Base-by-base conservation (phyloP, 352 stramenopile species). In the Achlya hypogyna region DNA sequence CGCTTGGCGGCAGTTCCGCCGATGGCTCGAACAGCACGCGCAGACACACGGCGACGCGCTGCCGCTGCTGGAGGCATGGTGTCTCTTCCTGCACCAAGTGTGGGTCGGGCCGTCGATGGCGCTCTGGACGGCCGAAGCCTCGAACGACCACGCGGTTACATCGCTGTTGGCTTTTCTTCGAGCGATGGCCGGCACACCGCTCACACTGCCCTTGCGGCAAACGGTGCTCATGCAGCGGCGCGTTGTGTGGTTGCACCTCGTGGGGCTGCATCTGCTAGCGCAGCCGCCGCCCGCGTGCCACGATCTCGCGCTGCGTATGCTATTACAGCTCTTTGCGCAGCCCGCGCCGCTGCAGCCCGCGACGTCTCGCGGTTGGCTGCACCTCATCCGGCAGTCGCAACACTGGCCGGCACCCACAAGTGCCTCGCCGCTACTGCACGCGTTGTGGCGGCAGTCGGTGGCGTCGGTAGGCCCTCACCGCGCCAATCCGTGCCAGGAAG, bases 21-120 rank as follows among this genome's bases (percentile, higher is more conserved):
- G 42, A 45, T 67, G 60, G 60, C 32, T 67, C n/a, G 38, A 67
- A 16, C 60, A 67, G 60, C 47, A 56, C 12, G 18, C 20, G 9
- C 60, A 67, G 25, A 49, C 34, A 5, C 47, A 32, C 12, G n/a
- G 8, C 4, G 22, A 18, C 5, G 25, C 60, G 16, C 3, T 67
- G 8, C 12, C 25, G 31, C 35, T 45, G 4, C 27, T 67, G 1
- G 34, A 45, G 22, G 9, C 23, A 9, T 67, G 60, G 60, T 49
- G 25, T 9, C 20, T 49, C 8, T 67, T 67, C 22, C 10, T 67
- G 1, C 42, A 58, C 20, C 60, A 67, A 20, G 12, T 58, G 6
- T 67, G 51, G 42, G 47, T 49, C 12, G 42, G 23, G 2, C 42
- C 47, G 2, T 20, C 12, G 32, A 59, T 45, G 12, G 28, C 51